A percentile compares a stretch with the other conserved stretches of the same genome.
Conservation (phyloP, 1,284 basidiomycete genomes). For the Apiotrichum brassicae region DNA sequence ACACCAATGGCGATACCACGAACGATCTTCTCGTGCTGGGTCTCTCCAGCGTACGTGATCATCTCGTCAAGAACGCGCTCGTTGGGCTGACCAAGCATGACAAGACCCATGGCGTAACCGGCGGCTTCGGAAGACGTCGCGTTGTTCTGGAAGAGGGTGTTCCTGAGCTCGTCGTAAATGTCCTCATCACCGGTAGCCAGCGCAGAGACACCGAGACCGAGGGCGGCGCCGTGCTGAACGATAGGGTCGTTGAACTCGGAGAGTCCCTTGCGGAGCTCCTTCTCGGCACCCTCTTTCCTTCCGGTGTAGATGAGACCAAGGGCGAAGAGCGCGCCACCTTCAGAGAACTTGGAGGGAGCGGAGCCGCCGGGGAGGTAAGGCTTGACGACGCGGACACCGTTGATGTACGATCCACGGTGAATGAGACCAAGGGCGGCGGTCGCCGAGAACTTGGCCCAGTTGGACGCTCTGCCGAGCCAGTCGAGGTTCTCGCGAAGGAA, state of each 20-base stretch:
- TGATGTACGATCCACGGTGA: constrained; percentile 88
- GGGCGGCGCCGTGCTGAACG: constrained; percentile 89
- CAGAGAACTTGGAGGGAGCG: constrained; percentile 64
- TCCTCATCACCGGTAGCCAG: constrained; percentile 85
- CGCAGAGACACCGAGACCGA: constrained; percentile 85
- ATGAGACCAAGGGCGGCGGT: constrained; percentile 93
- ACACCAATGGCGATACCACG: constrained; percentile 85
- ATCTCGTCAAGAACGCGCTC: constrained; percentile 78
- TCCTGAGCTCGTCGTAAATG: constrained; percentile 84
- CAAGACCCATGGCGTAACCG: constrained; percentile 90
- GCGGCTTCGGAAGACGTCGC: constrained; percentile 90
- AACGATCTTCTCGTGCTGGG: constrained; percentile 97
- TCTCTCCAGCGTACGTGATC: constrained; percentile 88
- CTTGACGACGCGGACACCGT: constrained; percentile 84
- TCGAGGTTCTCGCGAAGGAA: constrained; percentile 92
- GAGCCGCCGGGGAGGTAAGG: constrained; percentile 78
- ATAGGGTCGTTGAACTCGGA: constrained; percentile 61
- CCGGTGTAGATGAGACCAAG: constrained; percentile 86
- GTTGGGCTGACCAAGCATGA: constrained; percentile 87
- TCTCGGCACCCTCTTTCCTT: constrained; percentile 57
- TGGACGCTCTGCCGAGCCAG: constrained; percentile 85
- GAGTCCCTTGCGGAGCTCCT: constrained; percentile 61
- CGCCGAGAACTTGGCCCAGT: constrained; percentile 96
- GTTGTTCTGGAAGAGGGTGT: constrained; percentile 80
- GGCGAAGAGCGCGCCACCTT: constrained; percentile 88